These are phyloP conservation scores for Mortierella sp. DNA, from an alignment of 371 early-diverging fungal genomes.

Conservation along the genomic window DNA sequence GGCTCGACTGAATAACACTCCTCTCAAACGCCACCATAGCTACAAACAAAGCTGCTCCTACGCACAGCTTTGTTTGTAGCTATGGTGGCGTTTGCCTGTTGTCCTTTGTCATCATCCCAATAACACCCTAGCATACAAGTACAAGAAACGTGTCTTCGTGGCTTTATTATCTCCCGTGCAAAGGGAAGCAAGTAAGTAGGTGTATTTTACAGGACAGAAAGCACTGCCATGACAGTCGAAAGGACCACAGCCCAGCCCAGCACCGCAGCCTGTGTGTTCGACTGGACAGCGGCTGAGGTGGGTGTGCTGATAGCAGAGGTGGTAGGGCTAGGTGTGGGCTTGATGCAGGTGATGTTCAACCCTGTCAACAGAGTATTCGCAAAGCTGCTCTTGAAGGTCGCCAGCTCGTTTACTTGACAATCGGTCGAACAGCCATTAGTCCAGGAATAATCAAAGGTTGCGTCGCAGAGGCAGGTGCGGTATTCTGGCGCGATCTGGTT, in stretches of 20 bases:
- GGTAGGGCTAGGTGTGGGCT: constrained; percentile 35
- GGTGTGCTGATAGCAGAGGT: not conserved
- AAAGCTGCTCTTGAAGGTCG: constrained; percentile 26
- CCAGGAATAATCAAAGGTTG: constrained; percentile 49
- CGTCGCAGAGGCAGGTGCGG: constrained; percentile 39
- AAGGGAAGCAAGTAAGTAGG: not conserved
- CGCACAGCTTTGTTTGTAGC: no score
- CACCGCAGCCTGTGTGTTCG: not conserved
- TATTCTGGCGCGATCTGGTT: constrained; percentile 22
- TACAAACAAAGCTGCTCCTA: not conserved
- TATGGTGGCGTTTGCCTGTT: no score
- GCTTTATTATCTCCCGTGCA: not conserved
- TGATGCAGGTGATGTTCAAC: constrained; percentile 43
- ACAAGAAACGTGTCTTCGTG: no score
- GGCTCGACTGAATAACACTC: not conserved
- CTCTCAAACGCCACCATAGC: not conserved
- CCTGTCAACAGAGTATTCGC: constrained; percentile 19
- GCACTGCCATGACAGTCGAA: not conserved
- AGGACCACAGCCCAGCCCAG: constrained; percentile 22
- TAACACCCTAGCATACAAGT: no score
- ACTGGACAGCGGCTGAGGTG: not conserved
- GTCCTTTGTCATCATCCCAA: no score
- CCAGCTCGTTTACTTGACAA: constrained; percentile 42
- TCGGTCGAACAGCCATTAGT: constrained; percentile 27
- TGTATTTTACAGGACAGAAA: constrained; percentile 1